Conservation (phyloP, 768 basidiomycete species). For the Leccinum pellstonianum region DNA sequence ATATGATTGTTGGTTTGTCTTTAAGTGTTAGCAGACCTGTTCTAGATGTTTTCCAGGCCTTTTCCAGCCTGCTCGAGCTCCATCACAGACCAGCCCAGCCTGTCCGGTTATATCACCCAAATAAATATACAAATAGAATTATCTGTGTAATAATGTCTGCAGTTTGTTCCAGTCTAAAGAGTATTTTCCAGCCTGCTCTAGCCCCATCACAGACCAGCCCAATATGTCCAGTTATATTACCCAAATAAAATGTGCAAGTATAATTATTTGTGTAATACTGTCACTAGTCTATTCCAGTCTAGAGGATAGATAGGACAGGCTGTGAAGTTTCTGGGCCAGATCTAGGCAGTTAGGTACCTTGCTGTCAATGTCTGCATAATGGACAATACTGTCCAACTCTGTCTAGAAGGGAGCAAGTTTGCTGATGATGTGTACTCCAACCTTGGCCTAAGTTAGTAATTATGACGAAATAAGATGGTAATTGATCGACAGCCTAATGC, state of each 20-base stretch:
- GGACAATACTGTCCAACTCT: neutral
- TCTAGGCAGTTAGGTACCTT: neutral
- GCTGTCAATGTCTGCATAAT: neutral
- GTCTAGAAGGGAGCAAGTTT: neutral
- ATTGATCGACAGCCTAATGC: neutral
- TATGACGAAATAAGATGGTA: neutral
- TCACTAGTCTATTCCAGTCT: neutral
- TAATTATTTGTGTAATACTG: neutral
- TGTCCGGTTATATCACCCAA: neutral
- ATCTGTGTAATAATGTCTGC: too few relatives aligned
- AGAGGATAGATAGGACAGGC: neutral
- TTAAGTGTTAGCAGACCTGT: neutral
- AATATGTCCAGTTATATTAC: neutral
- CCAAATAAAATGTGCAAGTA: neutral
- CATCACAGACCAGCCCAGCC: neutral
- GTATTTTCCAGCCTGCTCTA: neutral
- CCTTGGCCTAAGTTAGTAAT: slow-evolving; percentile 20
- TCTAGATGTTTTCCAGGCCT: neutral
- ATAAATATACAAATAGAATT: neutral
- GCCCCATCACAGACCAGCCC: neutral
- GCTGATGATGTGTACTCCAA: neutral
- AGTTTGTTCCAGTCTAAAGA: neutral
- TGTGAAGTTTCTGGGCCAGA: neutral
- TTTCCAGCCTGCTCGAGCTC: neutral
- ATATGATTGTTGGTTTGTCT: neutral